These are phyloP conservation scores for Paramecium primaurelia DNA, from an alignment of 73 alveolate species.

Conservation along the genomic window DNA sequence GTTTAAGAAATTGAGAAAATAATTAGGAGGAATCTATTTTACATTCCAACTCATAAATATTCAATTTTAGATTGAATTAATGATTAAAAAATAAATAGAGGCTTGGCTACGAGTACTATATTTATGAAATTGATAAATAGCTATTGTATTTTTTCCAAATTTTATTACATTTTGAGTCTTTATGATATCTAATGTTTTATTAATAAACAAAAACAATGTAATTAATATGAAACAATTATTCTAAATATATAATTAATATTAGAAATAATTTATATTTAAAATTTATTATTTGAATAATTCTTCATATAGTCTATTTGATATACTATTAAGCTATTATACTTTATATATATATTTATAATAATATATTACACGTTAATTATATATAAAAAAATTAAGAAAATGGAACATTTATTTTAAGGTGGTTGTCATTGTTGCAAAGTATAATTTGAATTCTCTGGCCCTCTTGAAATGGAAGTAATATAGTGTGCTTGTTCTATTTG, in stretches of 20 bases:
- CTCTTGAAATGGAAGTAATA: conserved; percentile 60
- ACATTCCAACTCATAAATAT: neutral
- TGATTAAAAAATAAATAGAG: neutral
- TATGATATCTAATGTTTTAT: neutral
- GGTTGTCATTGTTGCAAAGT: conserved; percentile 80
- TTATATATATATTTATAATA: no score
- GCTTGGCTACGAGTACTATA: neutral
- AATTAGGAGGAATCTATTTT: neutral
- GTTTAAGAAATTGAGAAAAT: neutral
- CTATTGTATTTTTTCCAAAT: neutral
- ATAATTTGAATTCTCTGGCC: conserved; percentile 65
- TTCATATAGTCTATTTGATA: no score
- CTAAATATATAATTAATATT: neutral
- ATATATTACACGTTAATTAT: neutral
- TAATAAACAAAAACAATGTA: neutral
- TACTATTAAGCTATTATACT: neutral
- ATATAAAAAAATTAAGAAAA: neutral
- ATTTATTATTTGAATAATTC: no score
- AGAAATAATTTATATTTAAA: no score
- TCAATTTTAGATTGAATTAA: neutral
- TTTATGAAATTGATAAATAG: neutral
- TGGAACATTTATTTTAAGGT: conserved; percentile 43
- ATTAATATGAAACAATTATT: no score
- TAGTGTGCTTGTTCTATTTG: conserved; percentile 83
- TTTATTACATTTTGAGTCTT: neutral